Evolutionary conservation across 2,329 filamentous ascomycete species (phyloP), one percentile per base, ranked within the genome.

Genomic region (Clathrospora elynae): DNA sequence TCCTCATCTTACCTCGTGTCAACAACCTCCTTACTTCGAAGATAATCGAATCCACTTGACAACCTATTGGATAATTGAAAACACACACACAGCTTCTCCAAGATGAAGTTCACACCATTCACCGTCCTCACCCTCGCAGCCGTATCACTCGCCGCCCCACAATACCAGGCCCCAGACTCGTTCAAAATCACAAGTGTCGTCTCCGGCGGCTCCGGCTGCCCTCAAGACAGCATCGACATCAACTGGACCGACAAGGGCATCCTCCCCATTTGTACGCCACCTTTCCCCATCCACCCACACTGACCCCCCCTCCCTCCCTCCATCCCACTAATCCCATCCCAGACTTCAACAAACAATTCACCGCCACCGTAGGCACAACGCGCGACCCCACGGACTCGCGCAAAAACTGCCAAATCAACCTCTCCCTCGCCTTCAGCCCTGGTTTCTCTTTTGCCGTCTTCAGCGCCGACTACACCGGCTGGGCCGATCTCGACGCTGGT

Each of bases 331-430:
- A 50, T 29, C 7, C 7, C 17, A n/a, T 3, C 13, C 14, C 49
- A 64, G 62, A 59, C 52, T 70, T 67, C 48, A 47, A 49, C 44
- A 56, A 55, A 10, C 55, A 61, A 13, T 70, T 68, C 57, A 64
- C 59, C 23, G 64, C 67, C 3, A 42, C 46, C 7, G 62, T 67
- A 13, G 67, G 66, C 10, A 42, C 53, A 28, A 42, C 41, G 19
- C 51, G 59, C 18, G 28, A 50, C 2, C 36, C 55, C 30, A 52
- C 56, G 26, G 55, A 68, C 18, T 62, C 61, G 12, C 65, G 68
- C 47, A 71, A 71, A 43, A 67, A 67, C 57, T 71, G 66, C 60
- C 67, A 71, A 36, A 53, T 71, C 41, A 69, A 66, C 47, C 50
- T 71, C 42, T 49, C 51, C n/a, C 49, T 66, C 16, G 41, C 62